Percentiles rank a stretch among this genome's conserved stretches.
Conservation (phyloP, 2,329 filamentous ascomycete species). For the Colletotrichum brevisporum region DNA sequence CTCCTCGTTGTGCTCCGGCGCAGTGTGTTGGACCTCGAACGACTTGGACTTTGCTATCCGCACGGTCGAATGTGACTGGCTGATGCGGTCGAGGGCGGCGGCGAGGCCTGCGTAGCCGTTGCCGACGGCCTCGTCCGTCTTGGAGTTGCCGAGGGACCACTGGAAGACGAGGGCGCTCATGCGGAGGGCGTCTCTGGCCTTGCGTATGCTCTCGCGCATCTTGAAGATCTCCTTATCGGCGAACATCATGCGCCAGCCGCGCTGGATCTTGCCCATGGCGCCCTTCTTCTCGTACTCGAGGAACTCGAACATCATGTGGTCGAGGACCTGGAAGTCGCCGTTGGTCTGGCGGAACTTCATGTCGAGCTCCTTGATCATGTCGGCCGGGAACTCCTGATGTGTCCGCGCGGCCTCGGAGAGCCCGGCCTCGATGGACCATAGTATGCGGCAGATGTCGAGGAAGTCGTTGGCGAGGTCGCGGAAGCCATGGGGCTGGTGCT, state of each 20-base stretch:
- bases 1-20: constrained; percentile 13
- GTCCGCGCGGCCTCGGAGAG: constrained; percentile 67
- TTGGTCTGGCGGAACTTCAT: constrained; percentile 74
- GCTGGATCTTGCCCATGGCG: constrained; percentile 71
- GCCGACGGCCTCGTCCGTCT: constrained; percentile 71
- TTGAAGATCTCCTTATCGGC: constrained; percentile 73
- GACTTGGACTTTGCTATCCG: constrained; percentile 48
- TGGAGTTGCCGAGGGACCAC: constrained; percentile 73
- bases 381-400: constrained; percentile 67
- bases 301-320: constrained; percentile 73
- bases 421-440: constrained; percentile 79
- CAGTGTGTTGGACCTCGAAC: constrained; percentile 42
- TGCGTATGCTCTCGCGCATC: constrained; percentile 69
- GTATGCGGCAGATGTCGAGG: constrained; percentile 75
- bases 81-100: constrained; percentile 72
- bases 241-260: constrained; percentile 75
- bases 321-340: constrained; percentile 73
- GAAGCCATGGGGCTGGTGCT: constrained; percentile 68
- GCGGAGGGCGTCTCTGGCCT: constrained; percentile 72
- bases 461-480: constrained; percentile 75
- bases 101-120: constrained; percentile 78
- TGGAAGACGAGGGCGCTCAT: constrained; percentile 76
- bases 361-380: constrained; percentile 75
- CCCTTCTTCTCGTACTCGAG: constrained; percentile 74
- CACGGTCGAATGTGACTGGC: constrained; percentile 47